Conservation (phyloP, 2,329 filamentous ascomycete genomes). For the Thielaviopsis musarum region DNA sequence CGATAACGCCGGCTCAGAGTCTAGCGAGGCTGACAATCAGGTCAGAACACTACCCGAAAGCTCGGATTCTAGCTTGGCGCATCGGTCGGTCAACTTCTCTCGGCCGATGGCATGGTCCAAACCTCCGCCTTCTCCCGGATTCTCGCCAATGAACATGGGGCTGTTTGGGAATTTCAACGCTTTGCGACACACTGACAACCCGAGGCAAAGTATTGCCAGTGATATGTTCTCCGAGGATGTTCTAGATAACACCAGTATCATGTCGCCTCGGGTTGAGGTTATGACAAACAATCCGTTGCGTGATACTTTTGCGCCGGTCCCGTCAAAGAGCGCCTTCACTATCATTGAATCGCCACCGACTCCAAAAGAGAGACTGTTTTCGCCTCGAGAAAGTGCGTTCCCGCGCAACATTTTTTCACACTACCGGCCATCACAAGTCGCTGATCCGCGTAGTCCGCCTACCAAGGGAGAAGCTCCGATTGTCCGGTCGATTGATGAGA, state of each 20-base stretch:
- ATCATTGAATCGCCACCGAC: conserved; percentile 37
- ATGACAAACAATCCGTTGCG: conserved; percentile 56
- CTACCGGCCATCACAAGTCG: conserved; percentile 31
- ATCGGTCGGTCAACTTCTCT: conserved; percentile 2
- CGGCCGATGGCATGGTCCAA: conserved; percentile 17
- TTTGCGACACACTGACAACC: neutral
- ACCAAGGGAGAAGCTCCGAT: conserved; percentile 61
- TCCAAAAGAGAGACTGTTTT: conserved; percentile 36
- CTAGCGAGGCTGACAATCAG: neutral
- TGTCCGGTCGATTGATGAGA: conserved; percentile 59
- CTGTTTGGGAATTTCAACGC: neutral
- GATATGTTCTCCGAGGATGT: conserved; percentile 13
- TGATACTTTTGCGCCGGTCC: conserved; percentile 15
- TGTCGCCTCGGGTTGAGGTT: conserved; percentile 55
- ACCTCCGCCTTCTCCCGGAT: conserved; percentile 30
- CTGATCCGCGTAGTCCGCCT: conserved; percentile 58
- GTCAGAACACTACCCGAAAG: neutral
- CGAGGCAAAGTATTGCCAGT: neutral
- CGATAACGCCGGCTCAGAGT: neutral
- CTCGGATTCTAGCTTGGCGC: neutral
- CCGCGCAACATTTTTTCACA: conserved; percentile 35
- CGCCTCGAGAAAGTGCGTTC: conserved; percentile 33
- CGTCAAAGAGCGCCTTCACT: conserved; percentile 27
- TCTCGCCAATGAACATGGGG: conserved; percentile 13
- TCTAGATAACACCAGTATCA: conserved; percentile 36